Evolutionary conservation across 23 red algal genomes (phyloP).

Genomic region (Cyanidiococcus yangmingshanensis): DNA sequence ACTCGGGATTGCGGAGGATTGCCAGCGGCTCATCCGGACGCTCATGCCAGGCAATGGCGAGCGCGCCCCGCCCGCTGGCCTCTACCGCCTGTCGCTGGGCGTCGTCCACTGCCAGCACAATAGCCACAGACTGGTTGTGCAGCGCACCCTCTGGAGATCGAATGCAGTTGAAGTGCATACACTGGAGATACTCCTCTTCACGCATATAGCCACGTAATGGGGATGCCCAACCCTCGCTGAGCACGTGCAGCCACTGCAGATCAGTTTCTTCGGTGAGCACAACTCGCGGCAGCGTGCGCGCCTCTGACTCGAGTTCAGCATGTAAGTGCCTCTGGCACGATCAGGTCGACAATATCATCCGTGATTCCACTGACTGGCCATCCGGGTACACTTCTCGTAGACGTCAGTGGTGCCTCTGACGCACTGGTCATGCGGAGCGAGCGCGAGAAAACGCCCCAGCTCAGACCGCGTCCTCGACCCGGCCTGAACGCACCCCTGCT

Average conservation of each 20-base stretch:
- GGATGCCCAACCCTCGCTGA: slow-evolving; percentile 94
- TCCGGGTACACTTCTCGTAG: not conserved
- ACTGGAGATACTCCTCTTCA: slow-evolving; percentile 90
- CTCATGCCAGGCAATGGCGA: slow-evolving; percentile 34
- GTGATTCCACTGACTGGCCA: not conserved
- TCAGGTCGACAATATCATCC: slow-evolving; percentile 30
- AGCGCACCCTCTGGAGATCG: slow-evolving; percentile 52
- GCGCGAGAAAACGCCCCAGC: too few species aligned
- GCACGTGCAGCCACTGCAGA: slow-evolving; percentile 90
- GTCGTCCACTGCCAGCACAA: slow-evolving; percentile 76
- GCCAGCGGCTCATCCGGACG: slow-evolving; percentile 55
- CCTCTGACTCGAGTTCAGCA: slow-evolving; percentile 36
- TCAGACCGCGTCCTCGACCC: too few species aligned
- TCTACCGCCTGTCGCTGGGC: slow-evolving; percentile 44
- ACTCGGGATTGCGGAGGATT: slow-evolving; percentile 67
- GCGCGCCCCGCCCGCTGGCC: slow-evolving; percentile 16
- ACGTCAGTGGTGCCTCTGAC: not conserved
- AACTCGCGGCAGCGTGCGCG: slow-evolving; percentile 40
- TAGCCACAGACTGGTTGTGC: slow-evolving; percentile 81
- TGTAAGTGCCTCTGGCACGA: slow-evolving; percentile 38
- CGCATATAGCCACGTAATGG: slow-evolving; percentile 90
- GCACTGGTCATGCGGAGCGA: not conserved
- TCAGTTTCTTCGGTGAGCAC: slow-evolving; percentile 64
- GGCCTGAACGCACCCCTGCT: too few species aligned
- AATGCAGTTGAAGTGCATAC: slow-evolving; percentile 77